Evolutionary conservation across 1,284 basidiomycete genomes (phyloP).

Genomic region (Papiliotrema fonsecae): DNA sequence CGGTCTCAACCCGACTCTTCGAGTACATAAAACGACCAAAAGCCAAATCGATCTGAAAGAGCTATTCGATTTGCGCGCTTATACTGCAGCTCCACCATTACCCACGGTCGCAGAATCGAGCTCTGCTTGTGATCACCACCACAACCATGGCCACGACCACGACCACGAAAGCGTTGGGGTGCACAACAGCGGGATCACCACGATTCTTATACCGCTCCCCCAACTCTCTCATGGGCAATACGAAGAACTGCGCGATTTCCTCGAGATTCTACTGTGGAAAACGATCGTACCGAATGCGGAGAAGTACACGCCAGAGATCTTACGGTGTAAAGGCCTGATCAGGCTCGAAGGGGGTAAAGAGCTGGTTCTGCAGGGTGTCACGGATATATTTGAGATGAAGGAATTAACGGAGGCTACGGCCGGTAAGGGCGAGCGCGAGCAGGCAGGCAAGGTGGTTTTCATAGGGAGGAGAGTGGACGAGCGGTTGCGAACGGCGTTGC

Average conservation of each 20-base stretch:
- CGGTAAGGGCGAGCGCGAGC: slow-evolving; percentile 51
- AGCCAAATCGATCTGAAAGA: slow-evolving; percentile 62
- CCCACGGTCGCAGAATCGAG: not conserved
- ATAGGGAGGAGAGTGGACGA: slow-evolving; percentile 72
- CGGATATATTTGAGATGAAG: slow-evolving; percentile 74
- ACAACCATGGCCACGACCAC: slow-evolving; percentile 27
- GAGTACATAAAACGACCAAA: slow-evolving; percentile 64
- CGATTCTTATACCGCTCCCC: slow-evolving; percentile 60
- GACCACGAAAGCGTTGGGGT: slow-evolving; percentile 13
- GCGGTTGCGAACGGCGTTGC: slow-evolving; percentile 13
- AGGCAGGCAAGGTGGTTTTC: slow-evolving; percentile 70
- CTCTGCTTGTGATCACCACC: slow-evolving; percentile 24
- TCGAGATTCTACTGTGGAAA: slow-evolving; percentile 75
- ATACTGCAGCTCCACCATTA: slow-evolving; percentile 29
- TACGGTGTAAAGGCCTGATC: slow-evolving; percentile 80
- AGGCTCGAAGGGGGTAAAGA: slow-evolving; percentile 53
- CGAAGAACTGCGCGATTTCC: slow-evolving; percentile 63
- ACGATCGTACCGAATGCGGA: slow-evolving; percentile 19
- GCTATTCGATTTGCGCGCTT: slow-evolving; percentile 76
- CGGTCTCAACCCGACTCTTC: slow-evolving; percentile 68
- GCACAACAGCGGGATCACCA: slow-evolving; percentile 57
- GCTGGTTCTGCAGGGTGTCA: slow-evolving; percentile 77
- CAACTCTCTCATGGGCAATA: slow-evolving; percentile 46
- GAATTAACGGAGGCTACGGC: slow-evolving; percentile 48
- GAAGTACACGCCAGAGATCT: slow-evolving; percentile 53